Conservation (phyloP, 768 basidiomycete genomes). For the Infundibulicybe gibba region DNA sequence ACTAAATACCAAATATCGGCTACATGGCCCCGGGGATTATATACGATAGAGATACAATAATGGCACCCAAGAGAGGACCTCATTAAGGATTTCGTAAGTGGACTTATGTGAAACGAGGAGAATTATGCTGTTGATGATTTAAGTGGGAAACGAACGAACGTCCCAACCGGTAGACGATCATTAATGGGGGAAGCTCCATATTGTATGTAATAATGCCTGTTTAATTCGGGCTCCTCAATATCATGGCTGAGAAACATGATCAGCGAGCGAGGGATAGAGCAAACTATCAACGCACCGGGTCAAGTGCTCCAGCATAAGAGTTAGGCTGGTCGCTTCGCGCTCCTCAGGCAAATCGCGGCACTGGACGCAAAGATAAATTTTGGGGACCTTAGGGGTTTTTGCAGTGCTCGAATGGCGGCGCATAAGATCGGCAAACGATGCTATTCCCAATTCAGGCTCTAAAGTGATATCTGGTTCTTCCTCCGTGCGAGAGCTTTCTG, state of each 20-base stretch:
- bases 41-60: no score
- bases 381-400: background rate
- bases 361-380: conserved; percentile 29
- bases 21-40: no score
- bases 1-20: no score
- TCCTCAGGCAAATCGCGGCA: conserved; percentile 39
- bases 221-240: conserved; percentile 10
- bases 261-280: background rate
- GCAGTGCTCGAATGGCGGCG: background rate
- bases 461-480: background rate
- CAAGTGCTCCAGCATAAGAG: conserved; percentile 28
- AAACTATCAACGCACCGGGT: conserved; percentile 9
- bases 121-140: background rate
- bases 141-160: conserved; percentile 1
- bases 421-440: no score
- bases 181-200: conserved; percentile 12
- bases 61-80: no score
- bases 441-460: no score
- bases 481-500: background rate
- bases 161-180: background rate
- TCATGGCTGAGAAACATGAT: conserved; percentile 14
- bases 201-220: conserved; percentile 25
- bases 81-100: no score
- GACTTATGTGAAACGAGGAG: no score
- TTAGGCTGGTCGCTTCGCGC: conserved; percentile 18